Evolutionary conservation across 2,329 filamentous ascomycete species (phyloP), one percentile per base, ranked within the genome.

Genomic region (Fusarium stilboides): DNA sequence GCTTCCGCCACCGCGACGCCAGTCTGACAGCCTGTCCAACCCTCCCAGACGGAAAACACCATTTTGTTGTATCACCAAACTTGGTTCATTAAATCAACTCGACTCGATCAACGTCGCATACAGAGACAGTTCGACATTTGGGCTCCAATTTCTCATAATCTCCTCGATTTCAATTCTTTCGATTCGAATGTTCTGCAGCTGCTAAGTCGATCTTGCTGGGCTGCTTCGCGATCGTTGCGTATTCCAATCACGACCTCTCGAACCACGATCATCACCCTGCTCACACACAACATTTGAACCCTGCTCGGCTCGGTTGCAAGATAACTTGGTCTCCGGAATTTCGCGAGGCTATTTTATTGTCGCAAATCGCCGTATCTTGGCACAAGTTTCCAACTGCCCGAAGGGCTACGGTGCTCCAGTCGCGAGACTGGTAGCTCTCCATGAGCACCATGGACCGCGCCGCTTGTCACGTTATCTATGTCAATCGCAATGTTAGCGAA

Each of bases 391-490:
- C 33, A 47, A 52, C 56, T 74, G 76, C 74, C 75, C 68, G 73
- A 74, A 82, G 81, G 85, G 84, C 80, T 81, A 82, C 84, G 84
- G 85, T 83, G 85, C 82, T 85, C 85, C 86, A 82, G 86, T 88
- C 86, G 82, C 77, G 79, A 84, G 87, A 86, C 86, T 88, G 85
- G 86, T 83, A 85, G 85, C 85, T 83, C 81, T 79, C 81, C 77
- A 79, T 82, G 80, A 80, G 81, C 81, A 84, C 79, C 77, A 89
- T 89, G 87, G 87, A 89, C 77, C 82, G 81, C 76, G 82, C 84
- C 74, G 80, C 81, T 62, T 88, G 86, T 77, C 86, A 88, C 77
- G 83, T 89, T 70, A 86, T 89, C 66, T 89, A 89, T 71, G 86
- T 89, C 72, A 86, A 88, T 79, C 85, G 85, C 74, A 80, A 82